Evolutionary conservation across 2,329 filamentous ascomycete genomes (phyloP).

Genomic region (Colletotrichum noveboracense): DNA sequence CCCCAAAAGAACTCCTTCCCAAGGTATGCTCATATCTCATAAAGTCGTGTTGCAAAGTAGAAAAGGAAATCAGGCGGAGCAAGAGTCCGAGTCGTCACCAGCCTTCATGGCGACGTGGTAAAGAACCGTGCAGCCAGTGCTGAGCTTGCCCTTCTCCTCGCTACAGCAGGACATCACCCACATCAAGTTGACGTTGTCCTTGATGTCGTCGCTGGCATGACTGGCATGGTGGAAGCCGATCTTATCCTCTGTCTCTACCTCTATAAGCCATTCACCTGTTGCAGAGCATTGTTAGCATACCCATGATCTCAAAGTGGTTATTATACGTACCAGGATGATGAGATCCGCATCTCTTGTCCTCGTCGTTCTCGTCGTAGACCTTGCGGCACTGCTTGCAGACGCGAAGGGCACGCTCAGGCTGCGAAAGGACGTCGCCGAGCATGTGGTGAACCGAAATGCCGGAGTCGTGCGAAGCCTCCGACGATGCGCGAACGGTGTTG

Average conservation of each 20-base stretch:
- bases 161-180: constrained; percentile 5
- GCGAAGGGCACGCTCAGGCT: neutral
- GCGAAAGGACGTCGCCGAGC: neutral
- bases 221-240: neutral
- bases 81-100: neutral
- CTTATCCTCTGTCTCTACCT: neutral
- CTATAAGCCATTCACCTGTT: constrained; percentile 7
- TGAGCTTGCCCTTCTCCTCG: neutral
- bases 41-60: neutral
- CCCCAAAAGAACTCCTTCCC: neutral
- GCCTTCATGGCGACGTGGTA: neutral
- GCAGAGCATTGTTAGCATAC: neutral
- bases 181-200: neutral
- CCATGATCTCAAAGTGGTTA: fast-evolving
- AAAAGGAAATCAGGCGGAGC: neutral
- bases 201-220: neutral
- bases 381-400: neutral
- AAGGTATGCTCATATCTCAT: neutral
- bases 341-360: neutral
- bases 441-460: neutral
- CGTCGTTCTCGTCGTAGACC: constrained; percentile 2
- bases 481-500: neutral
- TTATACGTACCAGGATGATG: neutral
- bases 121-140: neutral
- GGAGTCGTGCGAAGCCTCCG: constrained; percentile 1